These are phyloP conservation scores for Lachnellula arida DNA, from an alignment of 2,329 filamentous ascomycete genomes.

Conservation along the genomic window DNA sequence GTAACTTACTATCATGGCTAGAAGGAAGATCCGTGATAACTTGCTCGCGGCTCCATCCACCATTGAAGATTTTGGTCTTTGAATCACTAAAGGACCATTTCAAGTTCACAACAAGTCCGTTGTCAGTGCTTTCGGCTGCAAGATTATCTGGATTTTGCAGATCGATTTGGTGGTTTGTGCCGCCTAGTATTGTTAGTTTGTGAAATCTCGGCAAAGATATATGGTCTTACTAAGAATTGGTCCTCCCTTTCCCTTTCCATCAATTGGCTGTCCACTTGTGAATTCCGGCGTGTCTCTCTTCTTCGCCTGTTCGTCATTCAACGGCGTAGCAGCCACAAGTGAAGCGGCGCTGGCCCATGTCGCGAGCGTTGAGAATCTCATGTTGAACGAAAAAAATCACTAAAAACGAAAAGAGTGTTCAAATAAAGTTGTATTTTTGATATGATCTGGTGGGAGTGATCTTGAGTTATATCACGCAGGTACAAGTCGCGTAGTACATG, in stretches of 20 bases:
- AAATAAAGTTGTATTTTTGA: background rate
- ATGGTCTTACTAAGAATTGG: slow-evolving; percentile 48
- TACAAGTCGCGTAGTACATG: background rate
- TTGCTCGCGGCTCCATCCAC: slow-evolving; percentile 63
- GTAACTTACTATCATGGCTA: slow-evolving; percentile 48
- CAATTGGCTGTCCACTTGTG: slow-evolving; percentile 50
- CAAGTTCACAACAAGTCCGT: slow-evolving; percentile 59
- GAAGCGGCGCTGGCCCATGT: background rate
- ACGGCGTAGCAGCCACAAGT: background rate
- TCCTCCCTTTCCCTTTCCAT: slow-evolving; percentile 52
- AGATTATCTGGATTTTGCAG: slow-evolving; percentile 60
- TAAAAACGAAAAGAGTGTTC: background rate
- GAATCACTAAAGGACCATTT: slow-evolving; percentile 69
- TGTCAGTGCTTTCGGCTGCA: slow-evolving; percentile 56
- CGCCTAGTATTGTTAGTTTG: slow-evolving; percentile 41
- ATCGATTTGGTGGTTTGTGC: slow-evolving; percentile 58
- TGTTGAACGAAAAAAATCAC: background rate
- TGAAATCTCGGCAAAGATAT: background rate
- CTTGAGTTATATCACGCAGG: background rate
- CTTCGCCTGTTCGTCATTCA: background rate
- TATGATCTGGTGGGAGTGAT: background rate
- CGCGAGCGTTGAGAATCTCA: background rate
- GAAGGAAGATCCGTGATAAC: slow-evolving; percentile 62
- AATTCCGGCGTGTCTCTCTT: slow-evolving; percentile 33
- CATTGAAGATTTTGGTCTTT: slow-evolving; percentile 55